A percentile compares a stretch with the other conserved stretches of the same genome.
Conservation (phyloP, 1,284 basidiomycete genomes). For the Inonotus obliquus region DNA sequence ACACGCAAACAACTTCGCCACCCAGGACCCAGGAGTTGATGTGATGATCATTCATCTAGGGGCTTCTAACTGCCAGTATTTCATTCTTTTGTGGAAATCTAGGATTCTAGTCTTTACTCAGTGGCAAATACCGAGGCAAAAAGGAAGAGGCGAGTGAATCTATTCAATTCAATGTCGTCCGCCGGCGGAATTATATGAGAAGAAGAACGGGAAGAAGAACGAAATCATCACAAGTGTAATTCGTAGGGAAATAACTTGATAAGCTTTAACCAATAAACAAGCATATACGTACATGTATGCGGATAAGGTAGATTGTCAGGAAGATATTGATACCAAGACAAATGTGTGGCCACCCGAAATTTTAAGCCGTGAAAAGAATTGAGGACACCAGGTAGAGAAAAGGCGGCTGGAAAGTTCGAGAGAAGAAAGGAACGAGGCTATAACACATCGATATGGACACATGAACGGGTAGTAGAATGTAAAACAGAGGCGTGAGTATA, state of each 20-base stretch:
- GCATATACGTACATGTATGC: background rate
- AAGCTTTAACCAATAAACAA: conserved; percentile 1
- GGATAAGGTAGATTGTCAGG: background rate
- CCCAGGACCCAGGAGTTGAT: no score
- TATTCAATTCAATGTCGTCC: background rate
- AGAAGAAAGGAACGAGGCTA: background rate
- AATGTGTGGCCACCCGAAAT: background rate
- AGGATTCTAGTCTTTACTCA: background rate
- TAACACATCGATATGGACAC: background rate
- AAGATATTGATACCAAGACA: background rate
- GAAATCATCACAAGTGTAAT: background rate
- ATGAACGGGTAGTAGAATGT: background rate
- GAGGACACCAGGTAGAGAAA: background rate
- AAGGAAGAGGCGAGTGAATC: background rate
- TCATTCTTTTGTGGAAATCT: background rate
- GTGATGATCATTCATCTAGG: background rate
- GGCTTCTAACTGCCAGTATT: background rate
- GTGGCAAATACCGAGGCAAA: background rate
- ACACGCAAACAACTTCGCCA: no score
- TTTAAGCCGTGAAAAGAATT: background rate
- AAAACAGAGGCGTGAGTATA: background rate
- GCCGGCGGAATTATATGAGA: background rate
- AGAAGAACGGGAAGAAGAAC: background rate
- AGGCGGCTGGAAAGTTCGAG: background rate
- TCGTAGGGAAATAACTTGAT: background rate